Evolutionary conservation across 257 asterid species (phyloP).

Genomic region (Cinchona pubescens): DNA sequence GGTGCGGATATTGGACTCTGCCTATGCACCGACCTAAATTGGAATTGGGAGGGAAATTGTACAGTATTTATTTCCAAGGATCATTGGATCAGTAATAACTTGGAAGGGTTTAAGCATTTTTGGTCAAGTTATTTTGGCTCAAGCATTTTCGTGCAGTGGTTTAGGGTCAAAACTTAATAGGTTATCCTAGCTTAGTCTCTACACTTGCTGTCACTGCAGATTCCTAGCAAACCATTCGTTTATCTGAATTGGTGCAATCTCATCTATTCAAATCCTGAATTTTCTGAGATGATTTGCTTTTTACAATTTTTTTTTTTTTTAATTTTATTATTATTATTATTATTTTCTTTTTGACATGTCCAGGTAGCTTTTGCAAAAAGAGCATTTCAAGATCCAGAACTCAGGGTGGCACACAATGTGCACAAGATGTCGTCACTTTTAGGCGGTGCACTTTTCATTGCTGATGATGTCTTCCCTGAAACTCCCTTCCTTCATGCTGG

Average conservation of each 20-base stretch:
- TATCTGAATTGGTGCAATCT: background rate
- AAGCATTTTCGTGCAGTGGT: too few relatives aligned
- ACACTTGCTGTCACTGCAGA: background rate
- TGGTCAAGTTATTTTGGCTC: too few relatives aligned
- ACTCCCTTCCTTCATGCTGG: conserved; percentile 86
- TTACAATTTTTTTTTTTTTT: too few relatives aligned
- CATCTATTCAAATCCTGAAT: background rate
- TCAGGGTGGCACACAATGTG: conserved; percentile 61
- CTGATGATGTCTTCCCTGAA: conserved; percentile 66
- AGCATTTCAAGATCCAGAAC: conserved; percentile 73
- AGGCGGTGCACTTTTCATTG: conserved; percentile 77
- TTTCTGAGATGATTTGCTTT: background rate
- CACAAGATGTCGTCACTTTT: conserved; percentile 72
- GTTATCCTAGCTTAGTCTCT: background rate
- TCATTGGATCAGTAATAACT: too few relatives aligned
- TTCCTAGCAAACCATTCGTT: background rate
- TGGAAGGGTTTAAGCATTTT: too few relatives aligned
- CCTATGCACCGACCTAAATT: too few relatives aligned
- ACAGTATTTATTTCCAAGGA: too few relatives aligned
- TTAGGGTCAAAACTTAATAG: too few relatives aligned
- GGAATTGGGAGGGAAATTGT: too few relatives aligned
- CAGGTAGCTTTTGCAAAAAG: conserved; percentile 90
- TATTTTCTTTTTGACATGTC: background rate
- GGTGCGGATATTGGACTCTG: too few relatives aligned
- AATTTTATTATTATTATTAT: too few relatives aligned